Percentiles rank a stretch among this genome's conserved stretches.
These are phyloP conservation scores for Solanum hybrid DNA, from an alignment of 305 asterid species.

Conservation along the genomic window DNA sequence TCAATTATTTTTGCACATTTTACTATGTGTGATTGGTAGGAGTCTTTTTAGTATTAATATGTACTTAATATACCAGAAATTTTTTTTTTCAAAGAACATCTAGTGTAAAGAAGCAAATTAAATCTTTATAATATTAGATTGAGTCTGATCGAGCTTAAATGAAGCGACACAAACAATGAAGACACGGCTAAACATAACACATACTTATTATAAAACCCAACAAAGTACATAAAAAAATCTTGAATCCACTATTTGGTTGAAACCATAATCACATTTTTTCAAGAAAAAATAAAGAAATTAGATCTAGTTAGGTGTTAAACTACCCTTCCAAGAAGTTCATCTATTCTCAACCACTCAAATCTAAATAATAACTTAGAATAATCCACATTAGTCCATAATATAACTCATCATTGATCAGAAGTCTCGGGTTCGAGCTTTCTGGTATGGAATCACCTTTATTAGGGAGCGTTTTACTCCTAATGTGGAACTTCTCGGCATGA, in stretches of 20 bases:
- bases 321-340: background rate
- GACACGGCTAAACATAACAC: fast-evolving
- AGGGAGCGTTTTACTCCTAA: background rate
- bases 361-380: background rate
- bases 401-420: background rate
- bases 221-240: background rate
- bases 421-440: background rate
- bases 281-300: background rate
- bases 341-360: background rate
- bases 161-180: background rate
- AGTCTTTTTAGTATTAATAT: background rate
- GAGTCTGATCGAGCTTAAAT: background rate
- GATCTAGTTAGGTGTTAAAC: background rate
- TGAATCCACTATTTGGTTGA: background rate
- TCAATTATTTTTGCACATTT: background rate
- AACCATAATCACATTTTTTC: background rate
- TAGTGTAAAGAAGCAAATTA: background rate
- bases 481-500: background rate
- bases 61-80: too few species aligned
- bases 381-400: background rate
- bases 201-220: background rate
- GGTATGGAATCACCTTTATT: background rate
- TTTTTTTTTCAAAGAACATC: background rate
- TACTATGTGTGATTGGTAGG: background rate
- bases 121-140: background rate